Evolutionary conservation across 2,329 filamentous ascomycete genomes (phyloP).

Genomic region (Alternaria sp.): DNA sequence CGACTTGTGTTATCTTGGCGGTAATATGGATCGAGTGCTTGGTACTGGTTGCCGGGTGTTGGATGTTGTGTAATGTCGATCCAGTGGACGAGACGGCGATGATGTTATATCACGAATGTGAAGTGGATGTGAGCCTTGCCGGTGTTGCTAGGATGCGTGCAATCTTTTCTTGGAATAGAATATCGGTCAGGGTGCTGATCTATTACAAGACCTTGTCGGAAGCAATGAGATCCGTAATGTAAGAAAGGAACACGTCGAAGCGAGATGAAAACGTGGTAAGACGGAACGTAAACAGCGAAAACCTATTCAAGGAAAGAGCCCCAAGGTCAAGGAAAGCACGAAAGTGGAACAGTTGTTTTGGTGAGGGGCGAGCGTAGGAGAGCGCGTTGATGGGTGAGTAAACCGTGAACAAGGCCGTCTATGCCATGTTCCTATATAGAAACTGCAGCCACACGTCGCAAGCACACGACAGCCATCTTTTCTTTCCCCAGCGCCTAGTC

Average conservation of each 20-base stretch:
- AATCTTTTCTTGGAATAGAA: slow-evolving; percentile 20
- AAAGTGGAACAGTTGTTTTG: not conserved
- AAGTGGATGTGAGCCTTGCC: slow-evolving; percentile 3
- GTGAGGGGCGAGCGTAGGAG: not conserved
- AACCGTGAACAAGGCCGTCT: slow-evolving; percentile 5
- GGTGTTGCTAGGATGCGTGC: not conserved
- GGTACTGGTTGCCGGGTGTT: slow-evolving; percentile 9
- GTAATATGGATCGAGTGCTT: not conserved
- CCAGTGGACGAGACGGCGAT: not conserved
- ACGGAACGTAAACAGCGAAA: not conserved
- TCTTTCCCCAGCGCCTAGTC: slow-evolving; percentile 14
- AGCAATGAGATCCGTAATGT: not conserved
- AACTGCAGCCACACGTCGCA: not conserved
- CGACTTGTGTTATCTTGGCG: not conserved
- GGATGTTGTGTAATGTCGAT: slow-evolving; percentile 18
- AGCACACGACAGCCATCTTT: slow-evolving; percentile 3
- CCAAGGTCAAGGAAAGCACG: slow-evolving; percentile 1
- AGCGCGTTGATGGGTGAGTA: not conserved
- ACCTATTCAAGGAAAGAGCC: not conserved
- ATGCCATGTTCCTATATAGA: slow-evolving; percentile 18
- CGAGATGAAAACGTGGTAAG: not conserved
- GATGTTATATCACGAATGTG: slow-evolving; percentile 12
- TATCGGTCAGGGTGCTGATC: not conserved
- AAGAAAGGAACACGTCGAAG: not conserved
- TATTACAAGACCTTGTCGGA: slow-evolving; percentile 1